phyloP scores from a whole-genome alignment of 495 filamentous ascomycete species.

The Neurospora sp. region DNA sequence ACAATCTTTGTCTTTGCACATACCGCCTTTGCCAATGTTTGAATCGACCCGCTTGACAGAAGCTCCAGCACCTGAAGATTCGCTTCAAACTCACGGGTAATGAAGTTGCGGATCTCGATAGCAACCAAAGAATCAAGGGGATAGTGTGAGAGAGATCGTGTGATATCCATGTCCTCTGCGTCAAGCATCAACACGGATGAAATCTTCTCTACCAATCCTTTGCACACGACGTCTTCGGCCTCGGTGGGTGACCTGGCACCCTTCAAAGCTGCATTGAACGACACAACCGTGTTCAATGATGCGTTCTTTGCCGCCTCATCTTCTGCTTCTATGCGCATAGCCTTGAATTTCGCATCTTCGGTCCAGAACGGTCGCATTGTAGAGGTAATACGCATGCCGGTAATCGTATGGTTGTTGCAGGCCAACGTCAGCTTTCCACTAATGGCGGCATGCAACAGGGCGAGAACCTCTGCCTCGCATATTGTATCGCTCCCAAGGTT shows the following conservation, averaged over 20 bases:
- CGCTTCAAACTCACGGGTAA: slow-evolving; percentile 39
- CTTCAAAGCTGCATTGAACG: slow-evolving; percentile 33
- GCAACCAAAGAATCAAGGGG: slow-evolving; percentile 45
- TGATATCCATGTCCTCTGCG: slow-evolving; percentile 40
- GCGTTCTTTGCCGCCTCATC: slow-evolving; percentile 30
- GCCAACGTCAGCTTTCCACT: slow-evolving; percentile 24
- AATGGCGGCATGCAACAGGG: slow-evolving; percentile 39
- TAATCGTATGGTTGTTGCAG: slow-evolving; percentile 42
- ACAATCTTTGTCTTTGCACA: slow-evolving; percentile 43
- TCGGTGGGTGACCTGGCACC: slow-evolving; percentile 31
- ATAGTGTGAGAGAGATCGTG: slow-evolving; percentile 37
- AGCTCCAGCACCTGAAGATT: slow-evolving; percentile 47
- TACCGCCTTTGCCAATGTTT: slow-evolving; percentile 37
- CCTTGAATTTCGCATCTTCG: slow-evolving; percentile 41
- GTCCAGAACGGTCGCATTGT: slow-evolving; percentile 40
- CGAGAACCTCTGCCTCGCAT: slow-evolving; percentile 41
- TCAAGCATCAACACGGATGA: slow-evolving; percentile 42
- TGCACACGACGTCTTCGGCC: slow-evolving; percentile 36
- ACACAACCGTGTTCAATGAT: slow-evolving; percentile 21
- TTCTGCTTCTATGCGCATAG: slow-evolving; percentile 37
- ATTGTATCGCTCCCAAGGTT: slow-evolving; percentile 42
- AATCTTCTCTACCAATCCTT: slow-evolving; percentile 37
- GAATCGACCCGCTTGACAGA: slow-evolving; percentile 37
- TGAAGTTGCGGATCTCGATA: slow-evolving; percentile 44
- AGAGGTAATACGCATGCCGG: slow-evolving; percentile 40